Percentiles rank a stretch among this genome's conserved stretches.
phyloP scores from a whole-genome alignment of 208 protist species.

The Entamoeba histolytica region DNA sequence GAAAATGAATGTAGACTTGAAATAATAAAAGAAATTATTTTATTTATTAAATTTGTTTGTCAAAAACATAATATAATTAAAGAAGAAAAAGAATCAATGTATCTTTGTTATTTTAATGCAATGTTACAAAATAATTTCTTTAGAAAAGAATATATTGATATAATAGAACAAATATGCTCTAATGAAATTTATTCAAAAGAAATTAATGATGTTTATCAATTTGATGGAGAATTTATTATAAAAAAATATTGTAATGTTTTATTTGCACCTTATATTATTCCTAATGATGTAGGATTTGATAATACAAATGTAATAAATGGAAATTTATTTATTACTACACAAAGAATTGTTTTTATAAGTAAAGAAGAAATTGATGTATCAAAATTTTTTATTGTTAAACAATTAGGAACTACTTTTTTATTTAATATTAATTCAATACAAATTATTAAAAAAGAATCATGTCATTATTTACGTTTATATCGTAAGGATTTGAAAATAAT shows the following conservation, averaged over 20 bases:
- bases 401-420: not conserved
- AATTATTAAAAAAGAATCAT: not conserved
- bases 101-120: not conserved
- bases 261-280: not conserved
- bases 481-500: not conserved
- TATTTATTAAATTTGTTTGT: not conserved
- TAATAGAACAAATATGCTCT: not conserved
- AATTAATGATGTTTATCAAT: not conserved
- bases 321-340: not conserved
- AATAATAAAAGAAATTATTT: not conserved
- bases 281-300: not conserved
- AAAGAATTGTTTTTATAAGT: not conserved
- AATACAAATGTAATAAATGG: not conserved
- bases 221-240: not conserved
- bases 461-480: not conserved
- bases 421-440: not conserved
- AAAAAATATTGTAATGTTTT: not conserved
- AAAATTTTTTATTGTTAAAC: not conserved
- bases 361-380: no score
- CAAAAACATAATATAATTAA: not conserved
- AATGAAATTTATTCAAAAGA: not conserved
- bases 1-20: not conserved
- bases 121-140: not conserved
- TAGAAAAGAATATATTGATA: not conserved
- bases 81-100: not conserved